Evolutionary conservation across 176 grass and related monocot genomes (phyloP), one percentile per base, ranked within the genome.

Genomic region (Zoysia pacifica): DNA sequence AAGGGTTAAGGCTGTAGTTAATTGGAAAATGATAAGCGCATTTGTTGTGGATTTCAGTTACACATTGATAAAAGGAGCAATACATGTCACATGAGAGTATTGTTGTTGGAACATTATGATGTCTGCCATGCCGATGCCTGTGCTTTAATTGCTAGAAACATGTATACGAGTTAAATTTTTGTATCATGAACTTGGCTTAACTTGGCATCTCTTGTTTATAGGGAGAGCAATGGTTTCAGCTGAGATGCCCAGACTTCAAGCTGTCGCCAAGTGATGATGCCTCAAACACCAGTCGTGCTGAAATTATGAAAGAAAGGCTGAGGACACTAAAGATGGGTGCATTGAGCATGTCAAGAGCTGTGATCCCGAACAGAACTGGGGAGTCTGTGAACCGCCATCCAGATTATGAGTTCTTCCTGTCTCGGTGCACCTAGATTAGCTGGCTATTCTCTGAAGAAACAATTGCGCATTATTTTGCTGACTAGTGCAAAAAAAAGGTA

Each of bases 321-420:
- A 91, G 76, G 76, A 84, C 86, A 69, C 86, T 94, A n/a, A 86
- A 62, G 76, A 81, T 68, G 85, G 77, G 85, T 53, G 88, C 91
- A 66, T 46, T 87, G 49, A 83, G 62, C 37, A 86, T 90, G 80
- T 65, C 91, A 50, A 90, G 88, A 77, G 85, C 88, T 56, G 82
- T 78, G 39, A 67, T 91, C 77, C 84, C 61, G 0, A 94, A 65
- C 59, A 80, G 48, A 66, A 47, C 65, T 74, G 72, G 60, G 80
- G 70, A 75, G 18, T 88, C 83, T 36, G 76, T 56, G 59, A 94
- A 90, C 83, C 80, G 50, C 60, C 91, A 94, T 81, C 88, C 85
- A 78, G 91, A 94, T 56, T 94, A 88, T 5, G 86, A 91, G 70
- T 94, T 94, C 77, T 94, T 94, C 80, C 28, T 90, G 59, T 94